Percentiles rank a stretch among this genome's conserved stretches.
phyloP scores from a whole-genome alignment of 768 basidiomycete species.

The Mycena alexandri region DNA sequence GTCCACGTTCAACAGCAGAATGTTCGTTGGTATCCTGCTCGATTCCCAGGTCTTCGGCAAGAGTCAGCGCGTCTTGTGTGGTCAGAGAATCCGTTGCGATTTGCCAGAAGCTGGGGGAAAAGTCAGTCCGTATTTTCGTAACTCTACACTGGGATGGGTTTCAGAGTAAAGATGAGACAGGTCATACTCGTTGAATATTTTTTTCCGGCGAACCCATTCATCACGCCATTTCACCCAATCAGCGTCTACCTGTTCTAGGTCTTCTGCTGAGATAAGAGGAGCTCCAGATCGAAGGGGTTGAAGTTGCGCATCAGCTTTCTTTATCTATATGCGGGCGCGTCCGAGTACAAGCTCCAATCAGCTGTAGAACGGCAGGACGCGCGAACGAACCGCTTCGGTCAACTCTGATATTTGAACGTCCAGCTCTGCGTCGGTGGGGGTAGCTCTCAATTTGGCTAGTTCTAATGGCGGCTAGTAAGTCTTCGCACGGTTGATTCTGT shows the following conservation, averaged over 20 bases:
- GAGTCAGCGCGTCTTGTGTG: constrained; percentile 71
- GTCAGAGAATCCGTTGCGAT: constrained; percentile 75
- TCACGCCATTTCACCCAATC: constrained; percentile 87
- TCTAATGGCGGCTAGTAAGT: constrained; percentile 58
- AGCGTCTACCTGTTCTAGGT: constrained; percentile 73
- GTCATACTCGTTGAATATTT: constrained; percentile 80
- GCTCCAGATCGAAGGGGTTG: constrained; percentile 76
- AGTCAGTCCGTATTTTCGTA: constrained; percentile 2
- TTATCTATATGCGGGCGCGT: constrained; percentile 55
- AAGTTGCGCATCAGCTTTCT: constrained; percentile 62
- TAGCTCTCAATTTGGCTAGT: constrained; percentile 69
- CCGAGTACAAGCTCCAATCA: constrained; percentile 23
- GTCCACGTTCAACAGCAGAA: constrained; percentile 68
- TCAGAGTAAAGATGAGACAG: neutral
- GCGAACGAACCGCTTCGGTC: constrained; percentile 61
- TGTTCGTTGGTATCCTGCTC: constrained; percentile 85
- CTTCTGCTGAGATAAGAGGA: constrained; percentile 76
- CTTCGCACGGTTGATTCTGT: constrained; percentile 4
- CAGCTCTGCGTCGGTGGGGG: constrained; percentile 80
- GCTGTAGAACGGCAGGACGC: constrained; percentile 17
- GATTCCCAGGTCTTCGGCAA: constrained; percentile 87
- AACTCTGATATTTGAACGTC: constrained; percentile 64
- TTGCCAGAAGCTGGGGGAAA: constrained; percentile 76
- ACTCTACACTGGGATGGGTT: neutral
- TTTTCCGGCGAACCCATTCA: constrained; percentile 84